Percentiles rank a stretch among this genome's conserved stretches.
Conservation (phyloP, 129 eudicot genomes). For the Flaveria ramosissima region DNA sequence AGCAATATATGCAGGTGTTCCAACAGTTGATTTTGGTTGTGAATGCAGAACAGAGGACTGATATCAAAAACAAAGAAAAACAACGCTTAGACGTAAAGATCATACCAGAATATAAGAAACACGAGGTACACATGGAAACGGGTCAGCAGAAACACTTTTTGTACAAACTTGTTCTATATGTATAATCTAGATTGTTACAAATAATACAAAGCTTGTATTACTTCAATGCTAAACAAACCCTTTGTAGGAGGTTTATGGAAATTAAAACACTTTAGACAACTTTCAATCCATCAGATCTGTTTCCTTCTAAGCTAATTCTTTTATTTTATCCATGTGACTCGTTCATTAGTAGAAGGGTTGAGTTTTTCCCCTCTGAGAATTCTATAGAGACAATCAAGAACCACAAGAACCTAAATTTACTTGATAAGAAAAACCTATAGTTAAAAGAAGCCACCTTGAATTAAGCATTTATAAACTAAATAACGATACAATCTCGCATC, state of each 20-base stretch:
- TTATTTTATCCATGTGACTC: not conserved
- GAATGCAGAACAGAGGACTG: conserved; percentile 84
- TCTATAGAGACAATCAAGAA: not conserved
- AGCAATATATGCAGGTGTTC: conserved; percentile 78
- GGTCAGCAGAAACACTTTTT: not conserved
- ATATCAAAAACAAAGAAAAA: conserved; percentile 6
- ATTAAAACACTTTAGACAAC: not conserved
- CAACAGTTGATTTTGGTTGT: conserved; percentile 83
- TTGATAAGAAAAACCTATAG: not conserved
- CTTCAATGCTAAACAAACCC: not conserved
- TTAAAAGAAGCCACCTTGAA: not conserved
- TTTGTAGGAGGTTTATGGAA: not conserved
- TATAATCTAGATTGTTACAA: not conserved
- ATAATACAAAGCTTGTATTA: not conserved
- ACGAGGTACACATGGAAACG: not conserved
- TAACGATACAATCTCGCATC: not conserved
- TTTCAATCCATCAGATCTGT: not conserved
- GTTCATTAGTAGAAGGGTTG: not conserved
- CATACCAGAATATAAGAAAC: not conserved
- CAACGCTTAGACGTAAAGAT: not conserved
- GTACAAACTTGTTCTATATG: not conserved
- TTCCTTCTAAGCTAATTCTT: not conserved
- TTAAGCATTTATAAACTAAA: not conserved
- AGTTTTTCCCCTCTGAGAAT: not conserved
- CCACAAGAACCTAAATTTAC: not conserved